Conservation (phyloP, 2,329 filamentous ascomycete genomes). For the Talaromyces islandicus region DNA sequence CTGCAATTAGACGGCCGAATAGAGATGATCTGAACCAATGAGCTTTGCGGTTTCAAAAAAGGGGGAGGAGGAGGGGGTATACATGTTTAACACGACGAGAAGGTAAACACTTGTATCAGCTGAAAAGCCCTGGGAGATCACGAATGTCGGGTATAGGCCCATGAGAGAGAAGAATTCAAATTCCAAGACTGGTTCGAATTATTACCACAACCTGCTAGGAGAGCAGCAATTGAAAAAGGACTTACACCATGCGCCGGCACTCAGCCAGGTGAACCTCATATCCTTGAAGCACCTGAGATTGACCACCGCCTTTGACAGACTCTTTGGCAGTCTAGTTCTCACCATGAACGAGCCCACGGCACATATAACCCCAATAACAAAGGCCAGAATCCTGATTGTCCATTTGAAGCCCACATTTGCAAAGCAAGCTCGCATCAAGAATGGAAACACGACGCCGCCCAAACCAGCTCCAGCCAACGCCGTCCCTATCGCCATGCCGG, state of each 20-base stretch:
- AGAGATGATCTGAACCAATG: conserved; percentile 27
- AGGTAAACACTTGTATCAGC: conserved; percentile 29
- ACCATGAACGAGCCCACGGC: conserved; percentile 29
- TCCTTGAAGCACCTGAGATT: conserved; percentile 41
- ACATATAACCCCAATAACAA: conserved; percentile 29
- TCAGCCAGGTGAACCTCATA: conserved; percentile 39
- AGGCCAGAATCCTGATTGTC: conserved; percentile 33
- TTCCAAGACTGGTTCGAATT: conserved; percentile 19
- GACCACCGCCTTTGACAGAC: conserved; percentile 26
- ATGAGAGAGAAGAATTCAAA: conserved; percentile 34
- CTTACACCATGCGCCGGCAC: conserved; percentile 40
- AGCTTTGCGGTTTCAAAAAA: neutral
- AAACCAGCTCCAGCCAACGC: conserved; percentile 35
- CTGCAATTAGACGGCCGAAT: conserved; percentile 40
- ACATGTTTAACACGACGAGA: conserved; percentile 38
- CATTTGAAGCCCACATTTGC: conserved; percentile 32
- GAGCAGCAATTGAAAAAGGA: neutral
- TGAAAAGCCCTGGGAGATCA: conserved; percentile 24
- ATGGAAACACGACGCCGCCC: conserved; percentile 33
- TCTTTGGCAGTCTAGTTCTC: conserved; percentile 29
- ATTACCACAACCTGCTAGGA: neutral
- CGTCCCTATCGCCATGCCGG: conserved; percentile 35
- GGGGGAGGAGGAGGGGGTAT: neutral
- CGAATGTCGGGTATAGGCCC: conserved; percentile 39
- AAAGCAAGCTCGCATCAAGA: conserved; percentile 30